Evolutionary conservation across 2,329 filamentous ascomycete genomes (phyloP).

Genomic region (Colletotrichum somersetense): DNA sequence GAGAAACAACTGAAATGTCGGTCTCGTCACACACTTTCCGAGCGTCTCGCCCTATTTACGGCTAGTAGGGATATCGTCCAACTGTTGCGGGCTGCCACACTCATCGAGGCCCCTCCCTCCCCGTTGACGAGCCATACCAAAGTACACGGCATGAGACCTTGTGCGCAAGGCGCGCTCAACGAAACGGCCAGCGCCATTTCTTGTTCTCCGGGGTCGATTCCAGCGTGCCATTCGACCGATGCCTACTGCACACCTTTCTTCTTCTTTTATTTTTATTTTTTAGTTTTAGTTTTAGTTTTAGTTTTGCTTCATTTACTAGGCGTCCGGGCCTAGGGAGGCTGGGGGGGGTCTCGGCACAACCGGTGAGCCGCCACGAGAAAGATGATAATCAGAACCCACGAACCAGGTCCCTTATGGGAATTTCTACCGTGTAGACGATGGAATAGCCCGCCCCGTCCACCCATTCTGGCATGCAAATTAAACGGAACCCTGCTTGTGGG

Average conservation of each 20-base stretch:
- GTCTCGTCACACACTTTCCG: slow-evolving; percentile 2
- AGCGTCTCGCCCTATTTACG: slow-evolving; percentile 31
- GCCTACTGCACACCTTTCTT: slow-evolving; percentile 1
- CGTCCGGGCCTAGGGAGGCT: background rate
- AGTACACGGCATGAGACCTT: slow-evolving; percentile 3
- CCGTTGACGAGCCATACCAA: slow-evolving; percentile 23
- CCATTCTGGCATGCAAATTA: slow-evolving; percentile 21
- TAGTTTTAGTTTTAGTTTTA: background rate
- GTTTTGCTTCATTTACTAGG: background rate
- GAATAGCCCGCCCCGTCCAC: background rate
- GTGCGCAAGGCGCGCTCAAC: slow-evolving; percentile 16
- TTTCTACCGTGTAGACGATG: background rate
- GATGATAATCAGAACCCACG: slow-evolving; percentile 7
- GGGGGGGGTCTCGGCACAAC: background rate
- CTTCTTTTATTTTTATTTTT: no score
- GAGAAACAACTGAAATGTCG: background rate
- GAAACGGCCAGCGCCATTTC: background rate
- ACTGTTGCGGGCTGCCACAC: slow-evolving; percentile 15
- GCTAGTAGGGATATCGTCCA: slow-evolving; percentile 6
- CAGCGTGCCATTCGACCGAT: slow-evolving; percentile 26
- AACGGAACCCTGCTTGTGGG: slow-evolving; percentile 25
- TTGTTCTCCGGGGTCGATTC: slow-evolving; percentile 16
- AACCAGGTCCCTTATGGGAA: slow-evolving; percentile 1
- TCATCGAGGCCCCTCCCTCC: background rate
- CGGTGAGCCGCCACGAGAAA: slow-evolving; percentile 13